Conservation (phyloP, 345 rosid genomes). For the Psidium friedrichsthalianum region DNA sequence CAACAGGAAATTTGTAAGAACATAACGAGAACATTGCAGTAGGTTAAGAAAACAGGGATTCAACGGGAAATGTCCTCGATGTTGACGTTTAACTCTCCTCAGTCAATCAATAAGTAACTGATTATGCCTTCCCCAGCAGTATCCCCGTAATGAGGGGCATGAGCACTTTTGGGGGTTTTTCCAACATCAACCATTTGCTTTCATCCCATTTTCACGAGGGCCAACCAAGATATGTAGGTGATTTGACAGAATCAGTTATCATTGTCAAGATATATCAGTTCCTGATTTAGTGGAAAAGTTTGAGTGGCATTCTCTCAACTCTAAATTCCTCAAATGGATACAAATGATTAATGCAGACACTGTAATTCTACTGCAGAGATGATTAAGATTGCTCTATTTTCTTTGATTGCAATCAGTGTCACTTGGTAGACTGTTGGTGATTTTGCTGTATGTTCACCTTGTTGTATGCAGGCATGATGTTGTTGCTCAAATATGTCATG, state of each 20-base stretch:
- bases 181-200: background rate
- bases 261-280: background rate
- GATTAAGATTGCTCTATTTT: background rate
- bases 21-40: background rate
- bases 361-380: background rate
- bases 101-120: background rate
- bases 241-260: background rate
- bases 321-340: background rate
- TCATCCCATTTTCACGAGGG: background rate
- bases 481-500: conserved; percentile 75
- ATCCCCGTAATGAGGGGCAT: background rate
- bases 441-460: background rate
- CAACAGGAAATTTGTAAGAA: background rate
- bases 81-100: background rate
- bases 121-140: background rate
- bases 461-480: conserved; percentile 56
- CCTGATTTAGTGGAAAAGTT: background rate
- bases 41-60: background rate
- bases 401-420: background rate
- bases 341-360: background rate
- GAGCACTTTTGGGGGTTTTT: background rate
- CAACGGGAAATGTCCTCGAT: background rate
- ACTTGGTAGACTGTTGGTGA: background rate
- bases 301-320: background rate
- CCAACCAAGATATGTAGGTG: background rate